Evolutionary conservation across 2,329 filamentous ascomycete species (phyloP), one percentile per base, ranked within the genome.

Genomic region (Leptodontidium sp.): DNA sequence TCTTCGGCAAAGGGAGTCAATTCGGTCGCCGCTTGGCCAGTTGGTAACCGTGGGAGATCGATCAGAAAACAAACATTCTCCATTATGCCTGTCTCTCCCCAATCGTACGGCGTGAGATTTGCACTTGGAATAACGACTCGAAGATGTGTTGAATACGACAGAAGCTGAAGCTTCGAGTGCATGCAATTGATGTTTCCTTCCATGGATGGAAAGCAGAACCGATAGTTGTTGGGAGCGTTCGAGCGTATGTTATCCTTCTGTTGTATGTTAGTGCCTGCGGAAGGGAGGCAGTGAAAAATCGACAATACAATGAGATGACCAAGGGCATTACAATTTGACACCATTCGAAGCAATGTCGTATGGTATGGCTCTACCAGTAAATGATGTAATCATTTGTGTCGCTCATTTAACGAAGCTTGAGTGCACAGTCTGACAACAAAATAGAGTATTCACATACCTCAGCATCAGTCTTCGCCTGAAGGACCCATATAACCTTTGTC

Each of bases 61-160:
- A 99, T 94, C n/a, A 98, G 78, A 78, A 97, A 98, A 8, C 94
- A 88, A 75, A 90, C 90, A 79, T 97, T 98, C 80, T 98, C 94
- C 89, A 97, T 92, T 1, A 90, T 81, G 7, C 93, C 93, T 32
- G 67, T 73, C 61, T 78, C 76, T 29, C 61, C 83, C 65, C 65
- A 66, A 47, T 99, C 95, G 75, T 92, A 93, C 8, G 88, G 85
- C 14, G 92, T 90, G 61, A 98, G 82, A 75, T 99, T 99, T 1
- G 94, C 96, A 3, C 91, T 95, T 0, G 96, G 94, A 1, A 98
- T 84, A 0, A 91, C 95, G 55, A 99, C 85, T 7, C 96, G 88
- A 17, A 98, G 80, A 78, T 94, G 90, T 1, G 81, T 81, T 0
- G 86, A 81, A 74, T 93, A 93, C 75, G 94, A 95, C n/a, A 98